Conservation (phyloP, 257 asterid genomes). For the Striga asiatica region DNA sequence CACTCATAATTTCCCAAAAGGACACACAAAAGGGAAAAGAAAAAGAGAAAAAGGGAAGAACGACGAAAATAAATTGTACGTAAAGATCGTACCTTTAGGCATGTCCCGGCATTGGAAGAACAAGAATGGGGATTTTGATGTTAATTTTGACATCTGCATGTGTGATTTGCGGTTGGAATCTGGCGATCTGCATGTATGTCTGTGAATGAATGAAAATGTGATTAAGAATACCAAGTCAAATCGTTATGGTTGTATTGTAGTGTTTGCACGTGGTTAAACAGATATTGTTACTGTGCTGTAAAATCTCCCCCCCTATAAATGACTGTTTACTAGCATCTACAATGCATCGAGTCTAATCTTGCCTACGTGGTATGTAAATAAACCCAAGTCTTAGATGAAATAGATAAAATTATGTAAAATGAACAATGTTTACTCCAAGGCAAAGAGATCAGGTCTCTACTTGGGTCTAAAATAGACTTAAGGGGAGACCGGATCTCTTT, state of each 20-base stretch:
- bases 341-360: too few species aligned
- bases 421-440: too few species aligned
- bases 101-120: conserved; percentile 19
- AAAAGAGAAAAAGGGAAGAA: not conserved
- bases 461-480: too few species aligned
- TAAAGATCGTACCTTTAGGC: conserved; percentile 29
- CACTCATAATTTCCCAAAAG: not conserved
- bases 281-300: too few species aligned
- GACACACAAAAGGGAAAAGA: not conserved
- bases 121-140: conserved; percentile 9
- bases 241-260: conserved; percentile 10
- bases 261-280: conserved; percentile 20
- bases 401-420: too few species aligned
- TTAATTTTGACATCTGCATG: conserved; percentile 17
- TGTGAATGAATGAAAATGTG: conserved; percentile 13
- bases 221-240: conserved; percentile 1
- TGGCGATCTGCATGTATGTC: conserved; percentile 12
- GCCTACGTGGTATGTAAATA: too few species aligned
- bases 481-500: too few species aligned
- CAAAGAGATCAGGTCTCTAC: too few species aligned
- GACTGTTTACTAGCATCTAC: too few species aligned
- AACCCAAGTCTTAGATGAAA: too few species aligned
- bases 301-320: too few species aligned
- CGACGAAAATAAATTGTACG: not conserved
- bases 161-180: not conserved